Evolutionary conservation across 192 early-diverging fungal species (phyloP), one percentile per base, ranked within the genome.

Genomic region (Rhizoclosmatium globosum): DNA sequence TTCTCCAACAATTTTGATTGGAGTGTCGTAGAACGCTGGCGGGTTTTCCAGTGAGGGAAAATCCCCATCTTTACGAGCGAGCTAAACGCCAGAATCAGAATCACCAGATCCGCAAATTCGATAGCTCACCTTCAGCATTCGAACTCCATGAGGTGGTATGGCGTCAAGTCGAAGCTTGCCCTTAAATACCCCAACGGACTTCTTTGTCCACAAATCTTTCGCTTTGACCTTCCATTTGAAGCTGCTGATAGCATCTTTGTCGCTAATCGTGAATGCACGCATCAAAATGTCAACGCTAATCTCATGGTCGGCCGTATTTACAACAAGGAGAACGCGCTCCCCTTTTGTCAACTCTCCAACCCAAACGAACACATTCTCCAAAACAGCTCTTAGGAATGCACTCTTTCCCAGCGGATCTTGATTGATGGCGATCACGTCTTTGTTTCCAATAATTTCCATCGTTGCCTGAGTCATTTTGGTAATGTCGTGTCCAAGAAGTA

Each of bases 401-500:
- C 80, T 46, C 41, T 61, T 64, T 43, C 88, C 89, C 0, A 90
- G 80, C 17, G 82, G 61, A 72, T 92, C 91, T 82, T 92, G 91
- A 53, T 89, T 89, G 64, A 92, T 70, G 15, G 83, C 87, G 65
- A 92, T 89, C 21, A 90, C 81, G 21, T 91, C 86, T 11, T 59
- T 45, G 74, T 89, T 86, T 19, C 62, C 65, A 1, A 89, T 19
- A 50, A 87, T 87, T 38, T 67, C 65, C 7, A 73, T n/a, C 31
- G 67, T 58, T 2, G 44, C 60, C 4, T 53, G 46, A 43, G 46
- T 76, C 74, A 64, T 84, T 48, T 38, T 79, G 60, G 11, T 7
- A 23, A 90, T 82, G 71, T 88, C 83, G 75, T 82, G 86, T 42
- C 89, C 89, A 47, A 92, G 80, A 72, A 92, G 86, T 21, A 92